Evolutionary conservation across 2,329 filamentous ascomycete genomes (phyloP), one percentile per base, ranked within the genome.

Genomic region (Graphiopsis chlorocephala): DNA sequence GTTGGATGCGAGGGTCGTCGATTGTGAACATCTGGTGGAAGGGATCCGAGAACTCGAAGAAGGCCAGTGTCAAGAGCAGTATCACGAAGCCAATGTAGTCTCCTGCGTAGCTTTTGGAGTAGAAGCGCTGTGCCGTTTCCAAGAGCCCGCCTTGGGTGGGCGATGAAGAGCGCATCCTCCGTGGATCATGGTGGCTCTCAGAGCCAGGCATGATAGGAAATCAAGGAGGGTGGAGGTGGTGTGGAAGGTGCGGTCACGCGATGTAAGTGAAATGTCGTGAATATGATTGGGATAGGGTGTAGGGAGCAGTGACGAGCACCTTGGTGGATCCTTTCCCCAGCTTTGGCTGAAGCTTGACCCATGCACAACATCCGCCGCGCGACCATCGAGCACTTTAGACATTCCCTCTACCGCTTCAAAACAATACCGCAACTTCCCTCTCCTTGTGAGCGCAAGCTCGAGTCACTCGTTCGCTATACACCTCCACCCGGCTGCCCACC

Each of bases 11-110:
- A 26, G 91, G 84, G 75, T 98, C 92, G 75, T 93, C 90, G 67
- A 98, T 85, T 68, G 87, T 90, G 80, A 99, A 98, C 87, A 97
- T 90, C 79, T 92, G 92, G 77, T 98, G 93, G 76, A 98, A 98
- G 0, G 95, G 95, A 66, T 89, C 88, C 71, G 90, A 80, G 50
- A 92, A 83, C 85, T 91, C 73, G 10, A 69, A 52, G 35, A 88
- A 72, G 20, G 90, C 77, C 78, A 91, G 95, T 60, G 84, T 86
- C 5, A 83, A 80, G 8, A 92, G 73, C n/a, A 98, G 82, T 45
- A 91, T 77, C 1, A 82, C 80, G 68, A 98, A 86, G 38, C 92
- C 92, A 31, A 96, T 78, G 78, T 96, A 97, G 76, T 99, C 95
- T 6, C 91, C 87, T 12, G 91, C 91, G 81, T 97, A 95, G 1